Percentiles rank a stretch among this genome's conserved stretches.
Conservation (phyloP, 2,329 filamentous ascomycete genomes). For the Botrytis porri region DNA sequence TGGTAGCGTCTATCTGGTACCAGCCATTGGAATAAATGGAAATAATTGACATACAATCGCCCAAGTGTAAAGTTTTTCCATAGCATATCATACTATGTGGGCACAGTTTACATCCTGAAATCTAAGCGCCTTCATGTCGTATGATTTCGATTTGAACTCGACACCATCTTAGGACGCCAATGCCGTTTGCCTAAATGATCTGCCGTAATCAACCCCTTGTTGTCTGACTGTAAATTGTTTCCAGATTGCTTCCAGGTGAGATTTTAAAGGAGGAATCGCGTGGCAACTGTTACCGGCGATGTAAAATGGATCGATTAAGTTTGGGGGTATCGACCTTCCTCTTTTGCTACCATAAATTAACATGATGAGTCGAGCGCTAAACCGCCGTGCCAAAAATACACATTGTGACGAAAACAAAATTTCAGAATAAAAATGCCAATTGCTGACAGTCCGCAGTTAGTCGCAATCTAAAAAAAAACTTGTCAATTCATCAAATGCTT, state of each 20-base stretch:
- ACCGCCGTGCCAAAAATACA: background rate
- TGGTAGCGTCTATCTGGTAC: background rate
- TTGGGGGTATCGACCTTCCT: background rate
- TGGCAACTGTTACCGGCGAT: background rate
- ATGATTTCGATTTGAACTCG: background rate
- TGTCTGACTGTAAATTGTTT: background rate
- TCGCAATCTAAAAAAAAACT: background rate
- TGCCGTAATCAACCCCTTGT: background rate
- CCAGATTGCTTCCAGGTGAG: background rate
- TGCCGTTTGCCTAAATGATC: background rate
- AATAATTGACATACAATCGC: background rate
- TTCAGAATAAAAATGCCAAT: background rate
- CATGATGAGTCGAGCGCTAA: background rate
- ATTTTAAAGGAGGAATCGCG: background rate
- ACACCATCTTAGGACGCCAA: background rate
- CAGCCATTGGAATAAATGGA: background rate
- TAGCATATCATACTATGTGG: background rate
- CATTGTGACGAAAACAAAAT: background rate
- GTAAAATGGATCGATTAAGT: conserved; percentile 12
- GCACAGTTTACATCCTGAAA: background rate
- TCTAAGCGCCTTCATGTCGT: background rate
- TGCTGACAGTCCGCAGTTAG: background rate
- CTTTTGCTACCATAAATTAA: background rate
- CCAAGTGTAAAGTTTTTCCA: background rate
- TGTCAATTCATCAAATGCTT: background rate